phyloP scores from a whole-genome alignment of 306 rosid species.

The Ormosia emarginata region DNA sequence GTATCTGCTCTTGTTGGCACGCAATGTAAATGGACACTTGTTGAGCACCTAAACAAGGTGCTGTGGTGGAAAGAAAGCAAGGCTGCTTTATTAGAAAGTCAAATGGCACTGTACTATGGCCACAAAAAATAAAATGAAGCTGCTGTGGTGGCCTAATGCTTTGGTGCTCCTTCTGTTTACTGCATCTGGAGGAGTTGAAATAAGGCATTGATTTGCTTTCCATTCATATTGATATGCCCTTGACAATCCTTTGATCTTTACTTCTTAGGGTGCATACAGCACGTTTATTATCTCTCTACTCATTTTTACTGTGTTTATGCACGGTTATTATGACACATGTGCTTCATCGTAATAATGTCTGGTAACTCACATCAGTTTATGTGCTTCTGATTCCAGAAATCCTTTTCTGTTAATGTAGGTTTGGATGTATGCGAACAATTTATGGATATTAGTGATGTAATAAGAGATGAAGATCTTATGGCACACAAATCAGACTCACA shows the following conservation, averaged over 20 bases:
- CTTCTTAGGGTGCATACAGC: not conserved
- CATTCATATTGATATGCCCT: not conserved
- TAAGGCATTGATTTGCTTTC: constrained; percentile 3
- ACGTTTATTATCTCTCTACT: not conserved
- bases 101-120: not conserved
- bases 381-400: constrained; percentile 18
- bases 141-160: not conserved
- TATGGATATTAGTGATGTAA: constrained; percentile 96
- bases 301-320: not conserved
- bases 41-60: not conserved
- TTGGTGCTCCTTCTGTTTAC: not conserved
- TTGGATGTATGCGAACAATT: constrained; percentile 90
- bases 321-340: not conserved
- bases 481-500: constrained; percentile 51
- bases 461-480: constrained; percentile 93
- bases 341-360: not conserved
- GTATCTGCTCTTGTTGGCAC: not conserved
- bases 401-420: constrained; percentile 51
- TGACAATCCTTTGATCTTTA: not conserved
- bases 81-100: not conserved
- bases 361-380: constrained; percentile 1
- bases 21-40: not conserved
- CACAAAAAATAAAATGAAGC: not conserved
- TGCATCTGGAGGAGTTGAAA: not conserved
- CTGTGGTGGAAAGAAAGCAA: constrained; percentile 2